These are phyloP conservation scores for Auricularia cornea DNA, from an alignment of 768 basidiomycete species.

Conservation along the genomic window DNA sequence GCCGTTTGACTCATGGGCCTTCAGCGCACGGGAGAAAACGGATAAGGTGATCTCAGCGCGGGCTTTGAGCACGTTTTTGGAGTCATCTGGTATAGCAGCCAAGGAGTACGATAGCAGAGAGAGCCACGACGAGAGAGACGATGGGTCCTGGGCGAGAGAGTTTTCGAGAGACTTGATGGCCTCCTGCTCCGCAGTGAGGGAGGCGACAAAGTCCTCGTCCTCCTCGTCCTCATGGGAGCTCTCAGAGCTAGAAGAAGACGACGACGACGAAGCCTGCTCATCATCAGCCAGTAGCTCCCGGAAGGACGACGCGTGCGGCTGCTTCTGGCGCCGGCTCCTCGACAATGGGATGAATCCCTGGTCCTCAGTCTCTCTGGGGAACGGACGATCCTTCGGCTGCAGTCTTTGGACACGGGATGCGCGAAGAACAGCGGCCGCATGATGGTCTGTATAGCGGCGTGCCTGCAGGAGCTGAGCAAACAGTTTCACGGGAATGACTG, in stretches of 20 bases:
- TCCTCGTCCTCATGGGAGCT: conserved; percentile 17
- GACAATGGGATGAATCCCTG: conserved; percentile 19
- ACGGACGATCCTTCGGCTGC: not conserved
- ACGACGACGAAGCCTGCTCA: not conserved
- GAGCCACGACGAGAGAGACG: conserved; percentile 52
- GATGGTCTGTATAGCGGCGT: conserved; percentile 47
- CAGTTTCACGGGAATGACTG: not conserved
- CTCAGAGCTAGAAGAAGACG: conserved; percentile 18
- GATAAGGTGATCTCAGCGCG: conserved; percentile 66
- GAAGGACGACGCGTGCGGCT: conserved; percentile 1
- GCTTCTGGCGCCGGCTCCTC: conserved; percentile 9
- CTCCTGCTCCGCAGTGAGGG: conserved; percentile 41
- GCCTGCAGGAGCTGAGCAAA: conserved; percentile 20
- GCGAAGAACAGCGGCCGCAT: not conserved
- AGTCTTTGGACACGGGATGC: not conserved
- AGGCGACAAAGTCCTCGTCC: conserved; percentile 12
- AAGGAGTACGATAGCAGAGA: conserved; percentile 54
- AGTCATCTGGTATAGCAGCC: conserved; percentile 48
- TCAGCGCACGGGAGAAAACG: conserved; percentile 55
- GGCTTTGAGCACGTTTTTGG: conserved; percentile 60
- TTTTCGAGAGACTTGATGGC: conserved; percentile 53
- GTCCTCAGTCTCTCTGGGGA: not conserved
- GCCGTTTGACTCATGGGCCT: conserved; percentile 43
- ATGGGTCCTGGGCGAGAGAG: conserved; percentile 41
- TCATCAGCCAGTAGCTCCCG: conserved; percentile 1